These are phyloP conservation scores for Xylaria sp. DNA, from an alignment of 2,329 filamentous ascomycete genomes.

Conservation along the genomic window DNA sequence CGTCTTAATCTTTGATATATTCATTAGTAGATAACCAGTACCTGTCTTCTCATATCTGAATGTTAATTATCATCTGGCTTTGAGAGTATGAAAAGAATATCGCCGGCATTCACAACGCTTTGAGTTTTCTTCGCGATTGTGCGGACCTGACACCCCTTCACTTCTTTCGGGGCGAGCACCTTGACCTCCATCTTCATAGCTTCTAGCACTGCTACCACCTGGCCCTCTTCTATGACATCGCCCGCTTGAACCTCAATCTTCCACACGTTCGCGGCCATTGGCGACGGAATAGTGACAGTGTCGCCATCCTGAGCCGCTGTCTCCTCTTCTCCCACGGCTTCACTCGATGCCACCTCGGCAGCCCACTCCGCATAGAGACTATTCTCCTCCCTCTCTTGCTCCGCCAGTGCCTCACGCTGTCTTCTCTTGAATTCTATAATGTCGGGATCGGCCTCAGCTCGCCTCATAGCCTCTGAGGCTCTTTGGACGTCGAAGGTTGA, in stretches of 20 bases:
- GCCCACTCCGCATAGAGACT: conserved; percentile 2
- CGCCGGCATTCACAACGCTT: not conserved
- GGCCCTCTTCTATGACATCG: conserved; percentile 47
- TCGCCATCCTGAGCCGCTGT: conserved; percentile 6
- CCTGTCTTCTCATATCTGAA: not conserved
- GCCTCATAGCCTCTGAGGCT: not conserved
- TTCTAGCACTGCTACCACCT: conserved; percentile 55
- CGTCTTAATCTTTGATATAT: no score
- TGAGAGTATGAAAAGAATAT: not conserved
- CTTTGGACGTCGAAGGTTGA: conserved; percentile 3
- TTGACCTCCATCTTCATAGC: conserved; percentile 64
- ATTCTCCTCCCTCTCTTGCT: not conserved
- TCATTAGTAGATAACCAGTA: not conserved
- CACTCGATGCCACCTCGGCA: not conserved
- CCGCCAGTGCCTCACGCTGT: not conserved
- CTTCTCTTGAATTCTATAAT: conserved; percentile 28
- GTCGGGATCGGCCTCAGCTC: conserved; percentile 8
- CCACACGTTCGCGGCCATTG: conserved; percentile 57
- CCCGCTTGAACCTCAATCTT: conserved; percentile 54
- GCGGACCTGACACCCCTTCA: not conserved
- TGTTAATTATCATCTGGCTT: not conserved
- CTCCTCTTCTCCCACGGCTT: conserved; percentile 22
- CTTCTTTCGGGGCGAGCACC: conserved; percentile 10
- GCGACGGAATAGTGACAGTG: conserved; percentile 48
- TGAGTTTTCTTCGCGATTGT: not conserved